These are phyloP conservation scores for Hanseniaspora occidentalis DNA, from an alignment of 805 yeast species.

Conservation along the genomic window DNA sequence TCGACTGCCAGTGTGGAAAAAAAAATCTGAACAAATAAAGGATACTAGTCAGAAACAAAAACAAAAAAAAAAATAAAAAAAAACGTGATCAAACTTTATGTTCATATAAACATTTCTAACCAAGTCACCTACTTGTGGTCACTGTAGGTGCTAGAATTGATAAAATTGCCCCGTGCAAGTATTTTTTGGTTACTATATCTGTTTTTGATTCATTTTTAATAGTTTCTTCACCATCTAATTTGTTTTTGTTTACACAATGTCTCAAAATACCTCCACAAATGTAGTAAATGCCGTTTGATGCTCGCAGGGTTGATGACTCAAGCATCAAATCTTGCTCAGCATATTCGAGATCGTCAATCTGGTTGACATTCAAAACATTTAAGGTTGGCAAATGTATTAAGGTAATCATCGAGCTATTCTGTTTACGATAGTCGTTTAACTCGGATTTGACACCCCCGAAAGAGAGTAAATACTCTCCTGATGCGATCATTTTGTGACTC, in stretches of 20 bases:
- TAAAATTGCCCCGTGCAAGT: not conserved
- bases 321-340: not conserved
- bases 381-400: slow-evolving; percentile 1
- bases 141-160: not conserved
- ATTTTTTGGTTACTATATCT: not conserved
- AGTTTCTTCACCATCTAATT: not conserved
- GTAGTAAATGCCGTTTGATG: not conserved
- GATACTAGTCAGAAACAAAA: not conserved
- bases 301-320: not conserved
- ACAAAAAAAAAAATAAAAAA: too few species aligned
- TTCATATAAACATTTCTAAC: too few species aligned
- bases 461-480: slow-evolving; percentile 13
- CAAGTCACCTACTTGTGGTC: not conserved
- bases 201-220: too few species aligned
- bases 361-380: not conserved
- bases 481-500: slow-evolving; percentile 9
- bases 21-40: too few species aligned
- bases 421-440: not conserved
- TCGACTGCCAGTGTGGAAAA: too few species aligned
- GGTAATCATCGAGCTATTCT: not conserved
- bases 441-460: slow-evolving; percentile 7
- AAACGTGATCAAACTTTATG: too few species aligned
- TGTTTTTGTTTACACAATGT: not conserved
- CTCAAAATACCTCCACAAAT: not conserved
- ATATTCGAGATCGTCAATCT: not conserved